These are phyloP conservation scores for Gardenia jasminoides DNA, from an alignment of 257 asterid species.

Conservation along the genomic window DNA sequence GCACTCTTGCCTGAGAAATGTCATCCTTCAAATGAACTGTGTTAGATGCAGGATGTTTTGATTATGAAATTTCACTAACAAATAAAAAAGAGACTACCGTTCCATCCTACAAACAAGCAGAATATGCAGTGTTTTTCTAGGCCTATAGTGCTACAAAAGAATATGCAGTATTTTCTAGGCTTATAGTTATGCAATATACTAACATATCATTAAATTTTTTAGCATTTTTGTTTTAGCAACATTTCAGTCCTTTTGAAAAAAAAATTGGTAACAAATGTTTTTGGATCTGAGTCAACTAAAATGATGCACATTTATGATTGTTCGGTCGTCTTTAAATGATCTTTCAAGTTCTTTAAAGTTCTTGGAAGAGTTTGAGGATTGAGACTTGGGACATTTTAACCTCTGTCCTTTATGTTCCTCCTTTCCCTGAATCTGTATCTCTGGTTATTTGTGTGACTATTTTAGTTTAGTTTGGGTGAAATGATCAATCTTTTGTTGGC, in stretches of 20 bases:
- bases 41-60: too few relatives aligned
- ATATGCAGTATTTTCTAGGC: too few relatives aligned
- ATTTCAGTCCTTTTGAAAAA: too few relatives aligned
- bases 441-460: not conserved
- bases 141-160: too few relatives aligned
- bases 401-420: constrained; percentile 3
- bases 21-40: not conserved
- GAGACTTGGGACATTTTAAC: not conserved
- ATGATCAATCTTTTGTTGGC: constrained; percentile 6
- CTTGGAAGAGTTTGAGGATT: not conserved
- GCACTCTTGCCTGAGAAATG: not conserved
- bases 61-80: too few relatives aligned
- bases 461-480: not conserved
- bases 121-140: not conserved
- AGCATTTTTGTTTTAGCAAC: too few relatives aligned
- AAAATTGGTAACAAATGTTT: too few relatives aligned
- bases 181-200: not conserved
- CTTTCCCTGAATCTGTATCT: not conserved
- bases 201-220: too few relatives aligned
- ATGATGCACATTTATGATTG: not conserved
- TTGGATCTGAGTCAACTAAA: not conserved
- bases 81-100: too few relatives aligned
- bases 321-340: not conserved
- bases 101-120: not conserved
- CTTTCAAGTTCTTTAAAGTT: not conserved